Percentiles rank a stretch among this genome's conserved stretches.
These are phyloP conservation scores for Penicillium sp. DNA, from an alignment of 2,329 filamentous ascomycete genomes.

Conservation along the genomic window DNA sequence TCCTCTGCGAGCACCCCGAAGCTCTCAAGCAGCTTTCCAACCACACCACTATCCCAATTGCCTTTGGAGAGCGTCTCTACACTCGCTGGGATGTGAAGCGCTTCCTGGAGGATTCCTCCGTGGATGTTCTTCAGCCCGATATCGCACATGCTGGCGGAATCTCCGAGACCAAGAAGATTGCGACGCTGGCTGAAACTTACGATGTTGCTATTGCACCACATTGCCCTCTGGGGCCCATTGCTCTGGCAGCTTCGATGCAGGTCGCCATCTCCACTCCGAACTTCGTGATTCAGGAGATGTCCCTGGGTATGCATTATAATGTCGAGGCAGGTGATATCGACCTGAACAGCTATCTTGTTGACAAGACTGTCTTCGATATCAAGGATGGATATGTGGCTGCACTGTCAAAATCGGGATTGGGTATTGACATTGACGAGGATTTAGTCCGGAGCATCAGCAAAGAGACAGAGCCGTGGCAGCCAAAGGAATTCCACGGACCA, in stretches of 20 bases:
- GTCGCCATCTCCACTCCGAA: constrained; percentile 66
- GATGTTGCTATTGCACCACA: constrained; percentile 76
- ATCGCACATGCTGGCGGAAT: constrained; percentile 74
- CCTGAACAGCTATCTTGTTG: constrained; percentile 68
- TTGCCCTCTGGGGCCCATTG: constrained; percentile 74
- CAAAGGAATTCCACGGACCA: constrained; percentile 68
- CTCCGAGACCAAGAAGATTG: constrained; percentile 70
- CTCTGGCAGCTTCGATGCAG: constrained; percentile 71
- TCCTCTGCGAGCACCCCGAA: constrained; percentile 70
- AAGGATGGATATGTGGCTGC: constrained; percentile 67
- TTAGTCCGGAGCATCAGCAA: constrained; percentile 63
- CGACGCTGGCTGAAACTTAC: constrained; percentile 72
- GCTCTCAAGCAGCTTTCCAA: constrained; percentile 66
- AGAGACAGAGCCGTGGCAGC: constrained; percentile 67
- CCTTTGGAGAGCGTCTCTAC: constrained; percentile 73
- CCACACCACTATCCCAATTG: constrained; percentile 73
- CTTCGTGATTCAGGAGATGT: constrained; percentile 79
- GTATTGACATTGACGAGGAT: constrained; percentile 74
- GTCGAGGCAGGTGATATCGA: constrained; percentile 63
- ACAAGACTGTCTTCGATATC: constrained; percentile 69
- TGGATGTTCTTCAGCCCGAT: constrained; percentile 76
- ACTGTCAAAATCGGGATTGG: constrained; percentile 64
- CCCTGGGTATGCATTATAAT: constrained; percentile 79
- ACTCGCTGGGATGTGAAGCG: constrained; percentile 74
- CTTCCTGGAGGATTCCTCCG: constrained; percentile 69